Conservation (phyloP, 352 stramenopile genomes). For the Phytophthora crassamura region DNA sequence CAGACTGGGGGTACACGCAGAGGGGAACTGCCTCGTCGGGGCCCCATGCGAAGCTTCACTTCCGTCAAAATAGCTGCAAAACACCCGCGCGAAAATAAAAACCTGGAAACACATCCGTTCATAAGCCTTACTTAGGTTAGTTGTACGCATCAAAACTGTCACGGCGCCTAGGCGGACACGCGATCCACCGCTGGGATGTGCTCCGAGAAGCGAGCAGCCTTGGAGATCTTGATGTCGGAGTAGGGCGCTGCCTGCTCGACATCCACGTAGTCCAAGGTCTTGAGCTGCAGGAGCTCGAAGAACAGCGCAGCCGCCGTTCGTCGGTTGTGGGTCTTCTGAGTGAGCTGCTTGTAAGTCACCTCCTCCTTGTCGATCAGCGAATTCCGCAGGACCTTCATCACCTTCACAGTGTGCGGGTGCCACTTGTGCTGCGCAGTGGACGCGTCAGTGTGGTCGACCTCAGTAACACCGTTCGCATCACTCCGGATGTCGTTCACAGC, state of each 20-base stretch:
- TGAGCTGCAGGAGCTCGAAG: slow-evolving; percentile 98
- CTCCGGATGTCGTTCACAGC: slow-evolving; percentile 80
- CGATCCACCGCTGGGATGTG: slow-evolving; percentile 83
- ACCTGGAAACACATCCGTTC: slow-evolving; percentile 24
- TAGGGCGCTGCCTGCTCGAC: slow-evolving; percentile 94
- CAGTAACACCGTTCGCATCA: slow-evolving; percentile 53
- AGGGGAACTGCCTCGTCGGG: neutral
- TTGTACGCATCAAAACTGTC: slow-evolving; percentile 37
- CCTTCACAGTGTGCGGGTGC: slow-evolving; percentile 98
- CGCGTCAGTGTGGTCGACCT: slow-evolving; percentile 38
- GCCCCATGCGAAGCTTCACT: slow-evolving; percentile 7
- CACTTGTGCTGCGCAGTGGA: slow-evolving; percentile 93
- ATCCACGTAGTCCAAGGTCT: slow-evolving; percentile 98
- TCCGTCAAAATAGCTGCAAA: slow-evolving; percentile 40
- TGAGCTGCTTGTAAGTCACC: slow-evolving; percentile 88
- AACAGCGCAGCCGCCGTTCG: slow-evolving; percentile 95
- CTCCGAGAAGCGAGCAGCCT: slow-evolving; percentile 72
- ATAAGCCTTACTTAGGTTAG: slow-evolving; percentile 30
- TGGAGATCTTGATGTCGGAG: slow-evolving; percentile 94
- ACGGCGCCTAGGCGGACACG: slow-evolving; percentile 21
- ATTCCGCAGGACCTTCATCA: slow-evolving; percentile 89
- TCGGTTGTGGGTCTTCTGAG: slow-evolving; percentile 80
- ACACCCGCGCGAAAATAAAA: slow-evolving; percentile 38
- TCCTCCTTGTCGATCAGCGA: slow-evolving; percentile 80
- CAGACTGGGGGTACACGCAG: too few species aligned